A percentile compares a stretch with the other conserved stretches of the same genome.
phyloP scores from a whole-genome alignment of 805 yeast genomes.

The Cephaloascus albidus region DNA sequence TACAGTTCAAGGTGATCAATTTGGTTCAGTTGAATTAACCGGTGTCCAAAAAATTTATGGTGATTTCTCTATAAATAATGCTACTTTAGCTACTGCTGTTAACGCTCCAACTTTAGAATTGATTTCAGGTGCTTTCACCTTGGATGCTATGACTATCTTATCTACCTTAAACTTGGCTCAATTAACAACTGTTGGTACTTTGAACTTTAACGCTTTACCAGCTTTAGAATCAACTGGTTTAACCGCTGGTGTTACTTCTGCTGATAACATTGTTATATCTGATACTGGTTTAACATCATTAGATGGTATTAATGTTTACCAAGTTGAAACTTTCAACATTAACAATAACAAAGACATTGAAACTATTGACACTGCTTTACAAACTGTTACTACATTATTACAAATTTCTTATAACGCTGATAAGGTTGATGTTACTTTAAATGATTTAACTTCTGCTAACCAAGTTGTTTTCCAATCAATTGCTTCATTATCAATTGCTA shows the following conservation, averaged over 20 bases:
- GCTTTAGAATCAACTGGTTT: constrained; percentile 67
- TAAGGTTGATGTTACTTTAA: constrained; percentile 58
- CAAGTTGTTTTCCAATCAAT: constrained; percentile 81
- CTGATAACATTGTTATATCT: constrained; percentile 59
- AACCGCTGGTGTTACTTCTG: constrained; percentile 58
- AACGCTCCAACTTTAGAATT: constrained; percentile 72
- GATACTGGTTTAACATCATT: constrained; percentile 66
- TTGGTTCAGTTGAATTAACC: constrained; percentile 58
- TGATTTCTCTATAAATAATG: constrained; percentile 56
- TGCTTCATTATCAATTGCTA: constrained; percentile 58
- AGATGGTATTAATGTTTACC: constrained; percentile 49
- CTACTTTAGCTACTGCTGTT: constrained; percentile 52
- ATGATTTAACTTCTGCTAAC: constrained; percentile 74
- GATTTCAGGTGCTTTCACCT: constrained; percentile 61
- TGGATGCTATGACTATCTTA: constrained; percentile 59
- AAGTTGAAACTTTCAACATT: constrained; percentile 52
- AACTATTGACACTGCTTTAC: constrained; percentile 61
- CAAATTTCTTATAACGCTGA: constrained; percentile 83
- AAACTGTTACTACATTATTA: constrained; percentile 65
- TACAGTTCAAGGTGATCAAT: constrained; percentile 48
- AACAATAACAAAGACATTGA: constrained; percentile 85
- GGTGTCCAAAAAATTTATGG: constrained; percentile 76
- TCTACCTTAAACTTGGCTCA: constrained; percentile 63
- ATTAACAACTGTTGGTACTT: constrained; percentile 73
- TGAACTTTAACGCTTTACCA: constrained; percentile 79